A percentile compares a stretch with the other conserved stretches of the same genome.
Evolutionary conservation across 495 filamentous ascomycete species (phyloP).

Genomic region (Aspergillus nanangensis): DNA sequence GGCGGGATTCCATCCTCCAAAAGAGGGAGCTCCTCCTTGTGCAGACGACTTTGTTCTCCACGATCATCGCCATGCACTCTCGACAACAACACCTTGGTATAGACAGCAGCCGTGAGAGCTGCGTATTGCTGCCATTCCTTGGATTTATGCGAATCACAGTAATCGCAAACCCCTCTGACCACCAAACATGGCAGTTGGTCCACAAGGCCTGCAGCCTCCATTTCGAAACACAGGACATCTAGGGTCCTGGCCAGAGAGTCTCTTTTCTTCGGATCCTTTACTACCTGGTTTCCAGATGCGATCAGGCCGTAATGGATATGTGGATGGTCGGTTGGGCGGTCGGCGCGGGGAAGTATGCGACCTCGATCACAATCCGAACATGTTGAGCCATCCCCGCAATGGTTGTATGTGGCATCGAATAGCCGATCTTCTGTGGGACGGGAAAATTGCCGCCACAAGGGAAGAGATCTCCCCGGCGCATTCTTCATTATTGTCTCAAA

Average conservation of each 20-base stretch:
- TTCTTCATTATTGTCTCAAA: too few species aligned
- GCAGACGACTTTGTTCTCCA: too few species aligned
- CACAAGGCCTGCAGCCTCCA: not conserved
- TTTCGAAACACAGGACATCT: not conserved
- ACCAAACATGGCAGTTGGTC: not conserved
- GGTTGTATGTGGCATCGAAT: not conserved
- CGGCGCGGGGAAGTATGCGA: not conserved
- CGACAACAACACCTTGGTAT: constrained; percentile 28
- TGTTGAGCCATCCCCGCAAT: not conserved
- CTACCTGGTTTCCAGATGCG: not conserved
- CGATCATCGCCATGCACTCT: too few species aligned
- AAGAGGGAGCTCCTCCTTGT: too few species aligned
- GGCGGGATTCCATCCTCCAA: too few species aligned
- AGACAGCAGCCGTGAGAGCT: constrained; percentile 29
- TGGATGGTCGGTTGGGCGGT: not conserved
- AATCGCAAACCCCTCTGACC: not conserved
- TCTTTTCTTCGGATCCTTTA: not conserved
- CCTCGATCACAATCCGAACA: not conserved
- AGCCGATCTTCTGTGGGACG: not conserved
- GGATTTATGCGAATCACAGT: constrained; percentile 29
- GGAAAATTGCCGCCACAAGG: too few species aligned
- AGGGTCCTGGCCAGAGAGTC: not conserved
- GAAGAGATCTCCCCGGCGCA: too few species aligned
- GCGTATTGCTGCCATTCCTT: constrained; percentile 14
- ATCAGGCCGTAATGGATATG: not conserved